Evolutionary conservation across 2,329 filamentous ascomycete genomes (phyloP).

Genomic region (Exophiala xenobiotica): DNA sequence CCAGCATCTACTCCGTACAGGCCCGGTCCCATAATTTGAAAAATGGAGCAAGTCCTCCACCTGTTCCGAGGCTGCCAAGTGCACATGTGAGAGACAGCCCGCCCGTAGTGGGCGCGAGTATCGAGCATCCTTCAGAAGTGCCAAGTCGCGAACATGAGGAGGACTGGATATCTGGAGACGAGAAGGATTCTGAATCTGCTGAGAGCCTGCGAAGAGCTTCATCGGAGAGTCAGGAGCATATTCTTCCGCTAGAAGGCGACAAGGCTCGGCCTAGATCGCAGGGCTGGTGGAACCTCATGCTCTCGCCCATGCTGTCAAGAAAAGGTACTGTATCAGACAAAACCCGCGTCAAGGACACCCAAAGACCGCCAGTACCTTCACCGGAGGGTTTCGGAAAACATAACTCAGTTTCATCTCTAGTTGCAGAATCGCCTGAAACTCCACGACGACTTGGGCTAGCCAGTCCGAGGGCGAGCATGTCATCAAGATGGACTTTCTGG

Average conservation of each 20-base stretch:
- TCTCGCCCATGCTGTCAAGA: conserved; percentile 45
- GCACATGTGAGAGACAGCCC: not conserved
- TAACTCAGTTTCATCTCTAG: conserved; percentile 23
- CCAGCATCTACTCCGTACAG: conserved; percentile 46
- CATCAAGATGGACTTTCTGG: conserved; percentile 31
- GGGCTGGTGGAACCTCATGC: conserved; percentile 51
- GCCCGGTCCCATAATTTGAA: conserved; percentile 29
- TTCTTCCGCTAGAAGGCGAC: conserved; percentile 30
- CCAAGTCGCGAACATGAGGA: not conserved
- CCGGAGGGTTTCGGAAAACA: conserved; percentile 4
- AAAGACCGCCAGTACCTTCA: conserved; percentile 16
- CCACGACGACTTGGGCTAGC: conserved; percentile 31
- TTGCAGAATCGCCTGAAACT: conserved; percentile 39
- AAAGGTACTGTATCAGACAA: conserved; percentile 38
- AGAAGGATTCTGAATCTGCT: not conserved
- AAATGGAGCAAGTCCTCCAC: conserved; percentile 35
- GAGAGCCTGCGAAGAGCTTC: conserved; percentile 23
- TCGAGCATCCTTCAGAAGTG: not conserved
- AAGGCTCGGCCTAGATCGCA: conserved; percentile 43
- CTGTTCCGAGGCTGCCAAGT: conserved; percentile 42
- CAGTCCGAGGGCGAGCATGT: conserved; percentile 27
- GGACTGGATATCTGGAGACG: conserved; percentile 4
- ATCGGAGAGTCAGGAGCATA: conserved; percentile 34
- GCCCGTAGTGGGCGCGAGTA: conserved; percentile 6
- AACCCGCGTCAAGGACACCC: conserved; percentile 18